These are phyloP conservation scores for Sisymbrium altissimum DNA, from an alignment of 345 rosid genomes.

Conservation along the genomic window DNA sequence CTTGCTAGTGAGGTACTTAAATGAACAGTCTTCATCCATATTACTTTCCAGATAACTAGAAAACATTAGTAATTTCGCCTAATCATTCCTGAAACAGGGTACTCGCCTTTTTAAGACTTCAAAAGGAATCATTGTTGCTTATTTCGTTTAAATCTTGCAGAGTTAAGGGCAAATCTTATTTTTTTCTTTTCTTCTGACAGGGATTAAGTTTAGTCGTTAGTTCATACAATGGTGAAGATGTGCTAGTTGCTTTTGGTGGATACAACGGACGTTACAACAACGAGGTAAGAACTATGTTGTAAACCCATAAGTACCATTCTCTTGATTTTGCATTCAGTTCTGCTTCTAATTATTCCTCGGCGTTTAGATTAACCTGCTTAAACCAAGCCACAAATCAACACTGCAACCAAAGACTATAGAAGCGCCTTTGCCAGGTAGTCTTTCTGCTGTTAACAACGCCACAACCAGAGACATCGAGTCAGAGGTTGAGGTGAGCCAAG, in stretches of 20 bases:
- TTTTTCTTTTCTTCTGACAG: slow-evolving; percentile 39
- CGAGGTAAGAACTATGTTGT: slow-evolving; percentile 52
- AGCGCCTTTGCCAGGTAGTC: slow-evolving; percentile 64
- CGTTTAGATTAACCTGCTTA: slow-evolving; percentile 79
- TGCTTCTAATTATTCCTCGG: slow-evolving; percentile 21
- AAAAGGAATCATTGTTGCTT: not conserved
- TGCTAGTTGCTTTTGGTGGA: slow-evolving; percentile 92
- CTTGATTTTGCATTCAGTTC: not conserved
- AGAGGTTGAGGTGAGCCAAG: slow-evolving; percentile 70
- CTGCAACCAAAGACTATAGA: slow-evolving; percentile 62
- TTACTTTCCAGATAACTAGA: not conserved
- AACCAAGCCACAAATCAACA: slow-evolving; percentile 92
- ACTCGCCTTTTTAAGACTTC: not conserved
- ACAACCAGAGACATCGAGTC: slow-evolving; percentile 87
- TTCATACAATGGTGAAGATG: slow-evolving; percentile 77
- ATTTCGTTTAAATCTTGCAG: slow-evolving; percentile 5
- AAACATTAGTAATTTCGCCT: not conserved
- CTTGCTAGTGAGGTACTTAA: slow-evolving; percentile 93
- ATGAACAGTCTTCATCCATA: not conserved
- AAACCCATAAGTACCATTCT: not conserved
- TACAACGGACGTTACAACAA: slow-evolving; percentile 93
- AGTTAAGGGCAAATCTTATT: not conserved
- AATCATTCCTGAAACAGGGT: slow-evolving; percentile 4
- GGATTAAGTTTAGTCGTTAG: slow-evolving; percentile 91
- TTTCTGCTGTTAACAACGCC: slow-evolving; percentile 63